phyloP scores from a whole-genome alignment of 495 filamentous ascomycete genomes.

The Lepraria neglecta region DNA sequence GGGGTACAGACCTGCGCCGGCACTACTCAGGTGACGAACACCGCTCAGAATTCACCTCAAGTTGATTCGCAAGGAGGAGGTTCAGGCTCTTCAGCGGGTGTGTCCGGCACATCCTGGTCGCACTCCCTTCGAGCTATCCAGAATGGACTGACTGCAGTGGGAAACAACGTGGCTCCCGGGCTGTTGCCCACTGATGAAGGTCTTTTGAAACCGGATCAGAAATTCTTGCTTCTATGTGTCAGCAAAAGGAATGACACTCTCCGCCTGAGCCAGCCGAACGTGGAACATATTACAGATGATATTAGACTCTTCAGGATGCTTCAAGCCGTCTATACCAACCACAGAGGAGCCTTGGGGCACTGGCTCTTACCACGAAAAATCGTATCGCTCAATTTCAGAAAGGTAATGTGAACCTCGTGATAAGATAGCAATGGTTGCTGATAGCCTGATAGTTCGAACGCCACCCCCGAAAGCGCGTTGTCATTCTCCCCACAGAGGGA shows the following conservation, averaged over 20 bases:
- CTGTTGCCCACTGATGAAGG: no score
- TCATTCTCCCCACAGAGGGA: conserved; percentile 2
- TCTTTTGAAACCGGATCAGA: no score
- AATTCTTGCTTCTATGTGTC: conserved; percentile 13
- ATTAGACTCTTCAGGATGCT: conserved; percentile 12
- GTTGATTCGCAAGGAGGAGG: no score
- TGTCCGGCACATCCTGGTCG: no score
- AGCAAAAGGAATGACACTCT: conserved; percentile 6
- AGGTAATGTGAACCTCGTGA: background rate
- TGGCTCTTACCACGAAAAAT: conserved; percentile 1
- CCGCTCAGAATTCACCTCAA: background rate
- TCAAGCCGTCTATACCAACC: background rate
- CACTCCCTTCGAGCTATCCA: no score
- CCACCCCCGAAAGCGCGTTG: conserved; percentile 1
- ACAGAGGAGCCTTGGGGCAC: background rate
- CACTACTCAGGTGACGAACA: background rate
- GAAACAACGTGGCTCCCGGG: no score
- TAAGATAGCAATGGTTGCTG: background rate
- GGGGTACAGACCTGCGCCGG: background rate
- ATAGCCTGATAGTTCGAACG: background rate
- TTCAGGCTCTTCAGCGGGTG: no score
- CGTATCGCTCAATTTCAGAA: conserved; percentile 12
- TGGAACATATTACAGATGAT: conserved; percentile 3
- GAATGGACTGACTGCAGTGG: no score
- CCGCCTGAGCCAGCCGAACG: background rate